These are phyloP conservation scores for Stereocaulon alpinum DNA, from an alignment of 495 filamentous ascomycete species.

Conservation along the genomic window DNA sequence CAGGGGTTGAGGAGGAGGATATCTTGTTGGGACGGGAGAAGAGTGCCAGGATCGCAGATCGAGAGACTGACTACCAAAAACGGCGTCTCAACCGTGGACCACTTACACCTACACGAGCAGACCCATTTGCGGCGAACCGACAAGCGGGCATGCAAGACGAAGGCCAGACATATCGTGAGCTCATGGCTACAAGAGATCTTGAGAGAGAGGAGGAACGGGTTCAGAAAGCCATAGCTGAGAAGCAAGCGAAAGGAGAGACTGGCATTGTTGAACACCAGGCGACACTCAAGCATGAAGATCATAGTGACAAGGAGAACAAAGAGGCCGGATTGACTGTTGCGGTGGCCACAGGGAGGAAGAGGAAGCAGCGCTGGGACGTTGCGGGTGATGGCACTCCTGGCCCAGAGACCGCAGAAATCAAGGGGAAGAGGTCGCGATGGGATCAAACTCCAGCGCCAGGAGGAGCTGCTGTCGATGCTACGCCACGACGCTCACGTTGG, in stretches of 20 bases:
- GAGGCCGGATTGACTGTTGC: conserved; percentile 59
- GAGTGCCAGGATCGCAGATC: conserved; percentile 75
- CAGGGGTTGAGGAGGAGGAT: conserved; percentile 84
- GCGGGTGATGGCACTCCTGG: conserved; percentile 37
- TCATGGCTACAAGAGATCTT: conserved; percentile 84
- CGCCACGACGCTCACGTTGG: conserved; percentile 72
- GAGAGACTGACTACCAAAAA: conserved; percentile 97
- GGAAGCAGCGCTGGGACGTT: conserved; percentile 93
- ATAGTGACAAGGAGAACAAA: conserved; percentile 57
- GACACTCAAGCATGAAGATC: conserved; percentile 56
- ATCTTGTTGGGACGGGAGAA: conserved; percentile 79
- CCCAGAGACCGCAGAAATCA: conserved; percentile 41
- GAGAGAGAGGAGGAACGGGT: conserved; percentile 94
- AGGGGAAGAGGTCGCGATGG: conserved; percentile 78
- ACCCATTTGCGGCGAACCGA: conserved; percentile 71
- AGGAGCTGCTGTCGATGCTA: conserved; percentile 38
- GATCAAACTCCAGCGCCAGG: conserved; percentile 67
- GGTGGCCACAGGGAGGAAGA: conserved; percentile 56
- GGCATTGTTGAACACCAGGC: conserved; percentile 52
- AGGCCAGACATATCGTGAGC: conserved; percentile 74
- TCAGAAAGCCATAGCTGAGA: conserved; percentile 66
- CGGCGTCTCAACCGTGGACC: conserved; percentile 72
- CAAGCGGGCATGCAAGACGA: conserved; percentile 56
- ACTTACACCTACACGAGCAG: conserved; percentile 77
- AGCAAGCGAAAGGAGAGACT: conserved; percentile 54